phyloP scores from a whole-genome alignment of 441 rosid species.

The Corymbia citriodora region DNA sequence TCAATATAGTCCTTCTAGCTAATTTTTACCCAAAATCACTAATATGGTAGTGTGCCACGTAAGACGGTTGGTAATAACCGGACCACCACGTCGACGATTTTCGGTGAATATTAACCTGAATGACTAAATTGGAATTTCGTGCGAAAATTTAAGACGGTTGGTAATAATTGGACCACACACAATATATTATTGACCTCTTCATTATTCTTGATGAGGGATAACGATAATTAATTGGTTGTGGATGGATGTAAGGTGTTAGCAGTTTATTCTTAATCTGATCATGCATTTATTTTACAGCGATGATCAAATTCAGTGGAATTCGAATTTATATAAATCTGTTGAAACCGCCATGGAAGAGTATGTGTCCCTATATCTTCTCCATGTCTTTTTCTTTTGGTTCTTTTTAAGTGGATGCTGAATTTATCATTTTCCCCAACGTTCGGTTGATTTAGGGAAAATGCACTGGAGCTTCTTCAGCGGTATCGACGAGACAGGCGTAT shows the following conservation, averaged over 20 bases:
- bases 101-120: accelerated
- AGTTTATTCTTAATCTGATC: neutral
- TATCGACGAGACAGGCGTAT: conserved; percentile 80
- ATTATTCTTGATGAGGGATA: neutral
- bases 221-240: neutral
- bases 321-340: neutral
- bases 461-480: conserved; percentile 69
- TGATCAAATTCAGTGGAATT: neutral
- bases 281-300: neutral
- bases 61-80: neutral
- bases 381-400: neutral
- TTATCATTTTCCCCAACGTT: neutral
- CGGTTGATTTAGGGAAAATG: conserved; percentile 54
- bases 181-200: neutral
- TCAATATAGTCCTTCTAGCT: accelerated
- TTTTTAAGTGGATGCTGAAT: neutral
- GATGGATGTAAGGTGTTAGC: neutral
- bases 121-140: neutral
- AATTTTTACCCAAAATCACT: neutral
- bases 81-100: accelerated
- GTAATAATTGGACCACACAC: no score
- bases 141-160: neutral
- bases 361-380: conserved; percentile 1
- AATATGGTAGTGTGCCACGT: accelerated
- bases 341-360: conserved; percentile 47